Conservation (phyloP, 2,329 filamentous ascomycete species). For the Fusarium ambrosium region DNA sequence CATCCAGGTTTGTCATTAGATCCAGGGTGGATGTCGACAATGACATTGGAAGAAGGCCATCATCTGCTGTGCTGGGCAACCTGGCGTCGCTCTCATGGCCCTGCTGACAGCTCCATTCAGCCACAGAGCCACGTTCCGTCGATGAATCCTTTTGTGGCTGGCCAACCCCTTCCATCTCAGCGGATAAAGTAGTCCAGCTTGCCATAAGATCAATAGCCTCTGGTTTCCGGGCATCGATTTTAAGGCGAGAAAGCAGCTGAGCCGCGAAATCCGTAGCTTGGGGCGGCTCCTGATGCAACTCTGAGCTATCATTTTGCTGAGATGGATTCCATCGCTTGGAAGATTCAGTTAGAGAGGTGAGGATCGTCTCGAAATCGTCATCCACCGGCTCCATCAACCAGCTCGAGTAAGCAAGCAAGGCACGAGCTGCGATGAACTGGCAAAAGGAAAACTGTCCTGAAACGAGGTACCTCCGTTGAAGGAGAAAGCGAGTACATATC, state of each 20-base stretch:
- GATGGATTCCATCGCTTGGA: background rate
- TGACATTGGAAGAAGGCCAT: background rate
- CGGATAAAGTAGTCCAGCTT: background rate
- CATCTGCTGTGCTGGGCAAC: background rate
- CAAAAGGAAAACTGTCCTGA: background rate
- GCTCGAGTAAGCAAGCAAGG: background rate
- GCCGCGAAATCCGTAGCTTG: background rate
- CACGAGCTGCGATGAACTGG: background rate
- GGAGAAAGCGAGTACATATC: background rate
- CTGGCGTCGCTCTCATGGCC: background rate
- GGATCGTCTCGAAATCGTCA: background rate
- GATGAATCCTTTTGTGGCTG: background rate
- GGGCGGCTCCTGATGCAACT: background rate
- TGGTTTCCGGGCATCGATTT: background rate
- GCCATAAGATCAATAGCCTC: background rate
- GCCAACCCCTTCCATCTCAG: background rate
- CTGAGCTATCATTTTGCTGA: background rate
- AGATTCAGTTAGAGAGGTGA: background rate
- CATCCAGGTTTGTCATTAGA: background rate
- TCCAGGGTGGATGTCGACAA: background rate
- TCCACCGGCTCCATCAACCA: background rate
- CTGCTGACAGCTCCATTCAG: background rate
- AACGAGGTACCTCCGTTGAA: background rate
- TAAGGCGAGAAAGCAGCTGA: background rate
- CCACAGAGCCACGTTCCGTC: background rate